Evolutionary conservation across 768 basidiomycete species (phyloP).

Genomic region (Macrolepiota fuliginosa): DNA sequence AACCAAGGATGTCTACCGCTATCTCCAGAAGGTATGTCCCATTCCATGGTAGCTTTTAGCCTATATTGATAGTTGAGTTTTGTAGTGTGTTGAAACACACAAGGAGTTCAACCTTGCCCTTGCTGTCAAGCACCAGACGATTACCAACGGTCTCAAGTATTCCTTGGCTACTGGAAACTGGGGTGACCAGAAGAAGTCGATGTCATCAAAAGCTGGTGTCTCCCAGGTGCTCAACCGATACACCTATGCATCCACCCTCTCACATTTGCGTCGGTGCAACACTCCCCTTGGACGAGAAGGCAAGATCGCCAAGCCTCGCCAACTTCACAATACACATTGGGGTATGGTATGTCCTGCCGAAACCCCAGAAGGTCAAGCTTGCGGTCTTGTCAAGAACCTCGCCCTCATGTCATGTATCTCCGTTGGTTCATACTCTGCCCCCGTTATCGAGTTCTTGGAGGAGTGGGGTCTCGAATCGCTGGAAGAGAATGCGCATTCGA

Average conservation of each 20-base stretch:
- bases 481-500: conserved; percentile 88
- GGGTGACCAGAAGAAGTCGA: conserved; percentile 99
- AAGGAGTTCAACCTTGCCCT: conserved; percentile 91
- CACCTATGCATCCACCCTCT: conserved; percentile 97
- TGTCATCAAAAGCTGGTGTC: conserved; percentile 97
- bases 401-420: conserved; percentile 98
- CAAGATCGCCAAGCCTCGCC: conserved; percentile 98
- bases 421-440: conserved; percentile 92
- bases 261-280: conserved; percentile 96
- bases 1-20: conserved; percentile 95
- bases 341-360: conserved; percentile 99
- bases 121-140: conserved; percentile 95
- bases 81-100: conserved; percentile 91
- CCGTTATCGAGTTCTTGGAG: conserved; percentile 97
- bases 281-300: conserved; percentile 98
- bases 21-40: conserved; percentile 84
- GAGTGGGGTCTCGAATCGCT: conserved; percentile 97
- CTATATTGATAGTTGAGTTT: conserved; percentile 5
- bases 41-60: background rate
- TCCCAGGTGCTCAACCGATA: conserved; percentile 99
- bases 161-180: conserved; percentile 98
- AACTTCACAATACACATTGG: conserved; percentile 99
- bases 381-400: conserved; percentile 97
- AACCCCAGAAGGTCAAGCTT: conserved; percentile 99
- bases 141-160: conserved; percentile 97